Conservation (phyloP, 163 green algal genomes). For the Coccomyxa subellipsoidea region DNA sequence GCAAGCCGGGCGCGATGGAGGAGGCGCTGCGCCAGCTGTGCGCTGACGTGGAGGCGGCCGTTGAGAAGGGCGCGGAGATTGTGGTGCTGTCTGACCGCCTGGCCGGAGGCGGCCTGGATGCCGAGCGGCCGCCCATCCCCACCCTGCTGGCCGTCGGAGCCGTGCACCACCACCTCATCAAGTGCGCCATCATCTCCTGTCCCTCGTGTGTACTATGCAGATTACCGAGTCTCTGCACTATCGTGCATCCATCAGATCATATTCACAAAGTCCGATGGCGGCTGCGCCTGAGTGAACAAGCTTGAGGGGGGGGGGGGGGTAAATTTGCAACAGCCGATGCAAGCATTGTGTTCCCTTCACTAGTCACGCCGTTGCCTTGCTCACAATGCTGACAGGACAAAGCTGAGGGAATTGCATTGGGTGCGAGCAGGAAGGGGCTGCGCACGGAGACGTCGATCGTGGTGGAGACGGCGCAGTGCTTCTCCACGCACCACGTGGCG, state of each 20-base stretch:
- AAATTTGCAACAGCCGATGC: too few species aligned
- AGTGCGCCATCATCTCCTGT: constrained; percentile 4
- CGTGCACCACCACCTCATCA: constrained; percentile 98
- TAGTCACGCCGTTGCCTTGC: too few species aligned
- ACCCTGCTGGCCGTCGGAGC: constrained; percentile 88
- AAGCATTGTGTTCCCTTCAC: too few species aligned
- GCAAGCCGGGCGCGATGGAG: constrained; percentile 61
- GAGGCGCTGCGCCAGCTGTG: constrained; percentile 77
- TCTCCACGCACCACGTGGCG: constrained; percentile 94
- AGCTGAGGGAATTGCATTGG: not conserved
- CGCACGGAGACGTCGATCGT: constrained; percentile 93
- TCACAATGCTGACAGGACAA: not conserved
- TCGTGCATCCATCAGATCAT: too few species aligned
- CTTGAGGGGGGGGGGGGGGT: too few species aligned
- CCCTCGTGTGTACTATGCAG: too few species aligned
- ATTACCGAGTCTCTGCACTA: too few species aligned
- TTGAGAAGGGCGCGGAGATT: constrained; percentile 59
- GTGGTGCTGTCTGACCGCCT: constrained; percentile 59
- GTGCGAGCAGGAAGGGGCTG: constrained; percentile 54
- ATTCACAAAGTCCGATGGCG: too few species aligned
- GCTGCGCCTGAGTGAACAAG: too few species aligned
- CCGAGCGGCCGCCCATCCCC: constrained; percentile 77
- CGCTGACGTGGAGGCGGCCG: constrained; percentile 73
- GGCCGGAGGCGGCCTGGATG: constrained; percentile 33
- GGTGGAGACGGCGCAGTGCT: constrained; percentile 90